Evolutionary conservation across 345 rosid genomes (phyloP).

Genomic region (Brassica carinata): DNA sequence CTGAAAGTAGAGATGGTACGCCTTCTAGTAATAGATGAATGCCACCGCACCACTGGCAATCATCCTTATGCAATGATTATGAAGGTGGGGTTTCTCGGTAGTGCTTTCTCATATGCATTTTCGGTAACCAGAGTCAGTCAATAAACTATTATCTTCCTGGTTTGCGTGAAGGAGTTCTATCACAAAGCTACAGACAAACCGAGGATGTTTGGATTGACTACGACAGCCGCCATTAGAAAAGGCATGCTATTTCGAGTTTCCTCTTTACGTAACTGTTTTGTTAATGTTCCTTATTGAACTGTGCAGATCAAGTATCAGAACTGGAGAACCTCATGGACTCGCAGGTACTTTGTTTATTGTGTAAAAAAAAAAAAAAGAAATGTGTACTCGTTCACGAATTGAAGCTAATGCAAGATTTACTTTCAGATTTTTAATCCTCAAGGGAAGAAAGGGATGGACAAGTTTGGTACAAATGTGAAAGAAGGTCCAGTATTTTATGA

Average conservation of each 20-base stretch:
- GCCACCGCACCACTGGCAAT: constrained; percentile 76
- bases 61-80: constrained; percentile 82
- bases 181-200: constrained; percentile 61
- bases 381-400: neutral
- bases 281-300: constrained; percentile 28
- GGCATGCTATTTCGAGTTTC: constrained; percentile 47
- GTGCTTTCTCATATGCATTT: neutral
- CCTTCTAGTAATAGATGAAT: constrained; percentile 80
- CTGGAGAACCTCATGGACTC: constrained; percentile 82
- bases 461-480: constrained; percentile 55
- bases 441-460: constrained; percentile 56
- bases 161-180: constrained; percentile 72
- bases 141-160: constrained; percentile 7
- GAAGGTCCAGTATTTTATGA: constrained; percentile 63
- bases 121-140: neutral
- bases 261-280: constrained; percentile 11
- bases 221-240: constrained; percentile 61
- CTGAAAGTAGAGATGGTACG: constrained; percentile 59
- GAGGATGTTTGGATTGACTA: constrained; percentile 86
- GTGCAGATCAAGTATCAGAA: constrained; percentile 64
- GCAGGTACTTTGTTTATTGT: constrained; percentile 45
- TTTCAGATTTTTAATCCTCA: constrained; percentile 64
- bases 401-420: constrained; percentile 5
- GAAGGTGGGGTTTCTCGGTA: constrained; percentile 55
- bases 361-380: neutral